phyloP scores from a whole-genome alignment of 2,329 filamentous ascomycete genomes.

The Paecilomyces fulvus region DNA sequence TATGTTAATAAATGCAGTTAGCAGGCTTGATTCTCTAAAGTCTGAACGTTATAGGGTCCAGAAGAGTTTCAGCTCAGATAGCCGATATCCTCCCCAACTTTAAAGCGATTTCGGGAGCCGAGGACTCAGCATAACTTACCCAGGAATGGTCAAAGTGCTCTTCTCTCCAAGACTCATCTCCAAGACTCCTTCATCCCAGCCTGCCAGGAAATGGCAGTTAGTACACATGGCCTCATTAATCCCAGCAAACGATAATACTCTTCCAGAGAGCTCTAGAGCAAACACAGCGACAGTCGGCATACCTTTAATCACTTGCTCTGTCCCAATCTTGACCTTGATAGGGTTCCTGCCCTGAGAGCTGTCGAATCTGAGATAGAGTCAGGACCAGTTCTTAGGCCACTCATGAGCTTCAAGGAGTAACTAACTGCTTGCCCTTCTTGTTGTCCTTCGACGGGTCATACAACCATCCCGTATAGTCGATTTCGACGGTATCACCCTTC shows the following conservation, averaged over 20 bases:
- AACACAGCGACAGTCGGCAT: constrained; percentile 16
- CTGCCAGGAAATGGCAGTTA: constrained; percentile 39
- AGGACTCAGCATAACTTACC: constrained; percentile 43
- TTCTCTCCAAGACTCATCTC: constrained; percentile 89
- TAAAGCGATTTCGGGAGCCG: not conserved
- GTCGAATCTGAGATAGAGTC: constrained; percentile 62
- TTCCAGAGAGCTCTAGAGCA: not conserved
- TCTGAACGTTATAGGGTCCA: not conserved
- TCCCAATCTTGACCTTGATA: constrained; percentile 70
- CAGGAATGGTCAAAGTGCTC: constrained; percentile 71
- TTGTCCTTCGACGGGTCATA: constrained; percentile 55
- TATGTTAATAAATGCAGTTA: constrained; percentile 6
- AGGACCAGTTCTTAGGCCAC: constrained; percentile 2
- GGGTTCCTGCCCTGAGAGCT: constrained; percentile 59
- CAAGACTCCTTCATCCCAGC: constrained; percentile 76
- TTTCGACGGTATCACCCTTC: constrained; percentile 65
- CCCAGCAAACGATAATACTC: not conserved
- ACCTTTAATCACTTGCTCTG: constrained; percentile 82
- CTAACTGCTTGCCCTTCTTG: constrained; percentile 59
- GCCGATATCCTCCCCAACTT: not conserved
- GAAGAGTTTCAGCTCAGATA: not conserved
- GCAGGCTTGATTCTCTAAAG: not conserved
- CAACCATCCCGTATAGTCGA: constrained; percentile 87
- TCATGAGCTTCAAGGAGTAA: constrained; percentile 23
- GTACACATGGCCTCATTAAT: constrained; percentile 6